Conservation (phyloP, 345 rosid genomes). For the Gossypium anomalum region DNA sequence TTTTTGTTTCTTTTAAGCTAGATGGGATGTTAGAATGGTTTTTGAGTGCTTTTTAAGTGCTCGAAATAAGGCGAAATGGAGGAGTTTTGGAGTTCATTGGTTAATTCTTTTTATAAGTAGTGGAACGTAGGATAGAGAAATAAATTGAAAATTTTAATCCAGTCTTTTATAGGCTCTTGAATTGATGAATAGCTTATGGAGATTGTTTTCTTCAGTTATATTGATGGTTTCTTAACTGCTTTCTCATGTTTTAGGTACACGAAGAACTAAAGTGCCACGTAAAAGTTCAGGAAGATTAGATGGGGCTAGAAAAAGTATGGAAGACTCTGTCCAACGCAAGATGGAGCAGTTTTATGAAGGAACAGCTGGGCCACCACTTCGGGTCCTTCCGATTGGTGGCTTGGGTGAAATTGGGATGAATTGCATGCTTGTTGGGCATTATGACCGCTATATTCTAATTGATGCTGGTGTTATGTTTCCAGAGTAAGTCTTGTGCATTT, state of each 20-base stretch:
- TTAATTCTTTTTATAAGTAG: neutral
- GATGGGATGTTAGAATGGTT: neutral
- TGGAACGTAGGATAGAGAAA: neutral
- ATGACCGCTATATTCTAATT: constrained; percentile 84
- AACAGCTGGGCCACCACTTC: constrained; percentile 83
- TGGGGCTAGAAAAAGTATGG: constrained; percentile 90
- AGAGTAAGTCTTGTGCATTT: constrained; percentile 59
- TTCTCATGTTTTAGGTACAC: constrained; percentile 29
- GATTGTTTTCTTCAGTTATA: neutral
- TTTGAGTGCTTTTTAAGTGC: neutral
- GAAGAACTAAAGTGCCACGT: constrained; percentile 44
- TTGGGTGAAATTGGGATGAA: constrained; percentile 99
- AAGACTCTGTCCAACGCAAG: constrained; percentile 91
- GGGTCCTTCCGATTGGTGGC: constrained; percentile 94
- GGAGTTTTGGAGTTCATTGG: neutral
- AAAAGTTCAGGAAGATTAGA: constrained; percentile 58
- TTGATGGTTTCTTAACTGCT: neutral
- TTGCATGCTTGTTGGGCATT: constrained; percentile 97
- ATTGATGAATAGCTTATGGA: neutral
- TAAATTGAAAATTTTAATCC: neutral
- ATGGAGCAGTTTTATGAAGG: constrained; percentile 98
- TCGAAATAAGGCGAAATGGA: neutral
- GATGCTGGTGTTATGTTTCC: constrained; percentile 99
- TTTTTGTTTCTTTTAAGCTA: constrained; percentile 16
- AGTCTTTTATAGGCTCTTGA: neutral